A percentile compares a stretch with the other conserved stretches of the same genome.
Conservation (phyloP, 176 grass and related monocot genomes). For the Oryza officinalis region DNA sequence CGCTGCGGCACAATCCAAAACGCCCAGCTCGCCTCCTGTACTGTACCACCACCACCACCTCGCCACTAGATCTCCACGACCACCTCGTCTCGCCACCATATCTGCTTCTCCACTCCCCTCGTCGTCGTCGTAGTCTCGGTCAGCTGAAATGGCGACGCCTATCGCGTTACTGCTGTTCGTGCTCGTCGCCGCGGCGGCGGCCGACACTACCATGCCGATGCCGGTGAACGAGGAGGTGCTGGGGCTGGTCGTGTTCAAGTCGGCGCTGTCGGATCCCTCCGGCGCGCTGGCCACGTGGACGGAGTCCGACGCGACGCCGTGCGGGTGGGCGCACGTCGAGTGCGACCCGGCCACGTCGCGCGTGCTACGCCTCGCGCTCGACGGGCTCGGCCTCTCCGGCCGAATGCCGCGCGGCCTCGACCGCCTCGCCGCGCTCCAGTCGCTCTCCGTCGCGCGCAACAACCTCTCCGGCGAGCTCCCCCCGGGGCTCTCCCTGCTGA, state of each 20-base stretch:
- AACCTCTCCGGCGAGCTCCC: slow-evolving; percentile 75
- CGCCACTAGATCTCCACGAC: slow-evolving; percentile 31
- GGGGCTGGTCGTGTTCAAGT: slow-evolving; percentile 77
- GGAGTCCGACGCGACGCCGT: slow-evolving; percentile 74
- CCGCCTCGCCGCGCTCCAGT: slow-evolving; percentile 64
- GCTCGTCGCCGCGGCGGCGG: neutral
- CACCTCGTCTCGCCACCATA: neutral
- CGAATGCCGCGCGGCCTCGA: slow-evolving; percentile 73
- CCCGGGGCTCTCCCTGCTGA: slow-evolving; percentile 65
- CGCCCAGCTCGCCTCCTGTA: slow-evolving; percentile 24
- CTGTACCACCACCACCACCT: neutral
- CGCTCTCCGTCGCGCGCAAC: slow-evolving; percentile 69
- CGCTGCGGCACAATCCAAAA: slow-evolving; percentile 19
- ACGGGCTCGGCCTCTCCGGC: slow-evolving; percentile 70
- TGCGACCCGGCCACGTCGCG: slow-evolving; percentile 83
- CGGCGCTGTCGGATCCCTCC: slow-evolving; percentile 52
- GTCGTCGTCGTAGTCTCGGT: neutral
- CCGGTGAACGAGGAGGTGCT: slow-evolving; percentile 91
- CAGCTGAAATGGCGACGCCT: slow-evolving; percentile 31
- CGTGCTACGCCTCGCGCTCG: slow-evolving; percentile 67
- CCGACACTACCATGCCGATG: slow-evolving; percentile 42
- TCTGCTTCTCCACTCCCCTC: neutral
- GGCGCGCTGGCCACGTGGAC: slow-evolving; percentile 71
- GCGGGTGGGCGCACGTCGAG: slow-evolving; percentile 73
- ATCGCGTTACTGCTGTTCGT: neutral